These are phyloP conservation scores for Penicillium sp. DNA, from an alignment of 2,329 filamentous ascomycete genomes.

Conservation along the genomic window DNA sequence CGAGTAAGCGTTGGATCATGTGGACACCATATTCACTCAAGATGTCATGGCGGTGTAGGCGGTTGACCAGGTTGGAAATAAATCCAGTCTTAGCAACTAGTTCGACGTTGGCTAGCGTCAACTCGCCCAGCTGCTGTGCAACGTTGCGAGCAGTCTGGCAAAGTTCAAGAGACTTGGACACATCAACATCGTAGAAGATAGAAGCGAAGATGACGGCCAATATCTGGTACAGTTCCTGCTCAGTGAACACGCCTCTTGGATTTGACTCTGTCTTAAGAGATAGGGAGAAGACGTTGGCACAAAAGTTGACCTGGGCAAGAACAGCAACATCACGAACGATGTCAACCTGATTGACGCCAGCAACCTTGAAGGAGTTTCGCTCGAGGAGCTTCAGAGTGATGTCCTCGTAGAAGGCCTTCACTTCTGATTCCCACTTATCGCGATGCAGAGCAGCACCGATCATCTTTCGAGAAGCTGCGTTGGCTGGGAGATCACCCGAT, in stretches of 20 bases:
- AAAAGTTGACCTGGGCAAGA: constrained; percentile 54
- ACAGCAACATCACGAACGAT: constrained; percentile 53
- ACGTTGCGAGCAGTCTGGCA: constrained; percentile 49
- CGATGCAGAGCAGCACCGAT: constrained; percentile 45
- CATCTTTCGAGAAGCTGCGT: constrained; percentile 44
- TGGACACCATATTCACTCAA: constrained; percentile 55
- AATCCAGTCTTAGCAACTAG: constrained; percentile 43
- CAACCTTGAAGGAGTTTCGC: constrained; percentile 47
- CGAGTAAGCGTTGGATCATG: constrained; percentile 54
- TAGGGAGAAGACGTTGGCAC: constrained; percentile 53
- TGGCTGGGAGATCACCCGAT: constrained; percentile 43
- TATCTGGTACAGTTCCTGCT: constrained; percentile 54
- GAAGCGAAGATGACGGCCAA: constrained; percentile 53
- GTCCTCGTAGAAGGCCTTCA: constrained; percentile 49
- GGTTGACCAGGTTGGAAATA: constrained; percentile 41
- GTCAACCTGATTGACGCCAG: constrained; percentile 46
- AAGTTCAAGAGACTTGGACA: constrained; percentile 52
- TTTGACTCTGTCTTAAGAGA: constrained; percentile 54
- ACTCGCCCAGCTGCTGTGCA: constrained; percentile 49
- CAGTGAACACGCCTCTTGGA: constrained; percentile 52
- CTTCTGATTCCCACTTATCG: constrained; percentile 46
- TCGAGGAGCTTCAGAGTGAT: constrained; percentile 47
- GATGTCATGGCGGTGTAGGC: constrained; percentile 40
- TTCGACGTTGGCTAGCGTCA: constrained; percentile 50
- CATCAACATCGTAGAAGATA: constrained; percentile 55